A percentile compares a stretch with the other conserved stretches of the same genome.
These are phyloP conservation scores for Penicillium longicatenatum DNA, from an alignment of 495 filamentous ascomycete genomes.

Conservation along the genomic window DNA sequence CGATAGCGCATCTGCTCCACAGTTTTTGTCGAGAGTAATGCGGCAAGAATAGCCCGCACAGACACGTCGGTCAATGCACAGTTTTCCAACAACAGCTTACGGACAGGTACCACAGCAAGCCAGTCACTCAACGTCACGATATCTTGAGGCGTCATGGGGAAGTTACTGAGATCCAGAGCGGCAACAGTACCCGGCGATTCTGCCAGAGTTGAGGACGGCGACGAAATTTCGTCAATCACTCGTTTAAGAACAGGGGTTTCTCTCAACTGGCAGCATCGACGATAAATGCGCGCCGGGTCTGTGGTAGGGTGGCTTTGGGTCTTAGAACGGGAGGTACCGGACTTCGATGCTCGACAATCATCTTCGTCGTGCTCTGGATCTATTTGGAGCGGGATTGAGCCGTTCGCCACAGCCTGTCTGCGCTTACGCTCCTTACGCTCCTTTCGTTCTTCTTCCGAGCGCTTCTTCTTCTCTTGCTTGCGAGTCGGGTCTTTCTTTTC, in stretches of 20 bases:
- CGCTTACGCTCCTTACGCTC: constrained; percentile 83
- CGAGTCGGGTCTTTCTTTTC: constrained; percentile 55
- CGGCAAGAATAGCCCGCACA: constrained; percentile 81
- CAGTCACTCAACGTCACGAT: constrained; percentile 88
- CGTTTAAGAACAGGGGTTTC: constrained; percentile 88
- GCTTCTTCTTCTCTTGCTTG: constrained; percentile 91
- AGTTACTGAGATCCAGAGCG: constrained; percentile 80
- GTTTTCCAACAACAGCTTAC: constrained; percentile 80
- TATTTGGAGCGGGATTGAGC: constrained; percentile 76
- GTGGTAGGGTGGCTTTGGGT: constrained; percentile 76
- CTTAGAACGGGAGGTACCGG: constrained; percentile 40
- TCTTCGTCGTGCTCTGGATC: constrained; percentile 58
- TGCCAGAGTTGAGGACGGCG: constrained; percentile 58
- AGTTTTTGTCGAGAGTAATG: constrained; percentile 77
- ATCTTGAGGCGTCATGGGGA: constrained; percentile 79
- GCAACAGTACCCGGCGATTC: constrained; percentile 71
- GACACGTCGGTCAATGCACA: constrained; percentile 85
- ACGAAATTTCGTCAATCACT: constrained; percentile 83
- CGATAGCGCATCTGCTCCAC: constrained; percentile 54
- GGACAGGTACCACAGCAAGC: constrained; percentile 88
- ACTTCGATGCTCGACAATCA: constrained; percentile 33
- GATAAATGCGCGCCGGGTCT: constrained; percentile 90
- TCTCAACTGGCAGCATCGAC: constrained; percentile 88
- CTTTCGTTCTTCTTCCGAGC: constrained; percentile 83
- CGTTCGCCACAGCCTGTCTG: constrained; percentile 78